These are phyloP conservation scores for Fistulinella prunicolor DNA, from an alignment of 768 basidiomycete genomes.

Conservation along the genomic window DNA sequence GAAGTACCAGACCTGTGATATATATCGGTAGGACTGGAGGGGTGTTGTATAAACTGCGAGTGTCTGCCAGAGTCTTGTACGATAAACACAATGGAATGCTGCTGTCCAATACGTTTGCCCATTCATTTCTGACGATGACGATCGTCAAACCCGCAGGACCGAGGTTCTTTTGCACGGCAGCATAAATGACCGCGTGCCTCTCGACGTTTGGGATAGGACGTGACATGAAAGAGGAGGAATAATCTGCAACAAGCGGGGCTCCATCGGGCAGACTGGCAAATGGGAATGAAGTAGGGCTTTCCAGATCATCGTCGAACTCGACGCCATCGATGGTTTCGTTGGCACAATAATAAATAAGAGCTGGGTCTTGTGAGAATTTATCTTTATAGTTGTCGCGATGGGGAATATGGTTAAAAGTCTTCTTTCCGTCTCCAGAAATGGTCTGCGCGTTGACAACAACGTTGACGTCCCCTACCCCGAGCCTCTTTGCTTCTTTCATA, in stretches of 20 bases:
- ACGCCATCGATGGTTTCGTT: constrained; percentile 98
- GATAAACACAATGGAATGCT: constrained; percentile 77
- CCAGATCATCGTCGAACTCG: constrained; percentile 67
- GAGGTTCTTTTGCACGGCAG: constrained; percentile 97
- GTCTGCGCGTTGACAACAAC: constrained; percentile 69
- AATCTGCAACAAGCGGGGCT: constrained; percentile 87
- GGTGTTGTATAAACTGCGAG: constrained; percentile 84
- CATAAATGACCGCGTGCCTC: constrained; percentile 92
- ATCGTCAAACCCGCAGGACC: constrained; percentile 93
- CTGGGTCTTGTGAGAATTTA: constrained; percentile 74
- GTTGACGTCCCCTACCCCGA: constrained; percentile 57
- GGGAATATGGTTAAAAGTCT: constrained; percentile 79
- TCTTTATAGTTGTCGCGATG: constrained; percentile 58
- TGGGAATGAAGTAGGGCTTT: constrained; percentile 69
- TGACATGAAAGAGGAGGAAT: constrained; percentile 96
- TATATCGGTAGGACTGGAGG: constrained; percentile 92
- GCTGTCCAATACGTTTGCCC: constrained; percentile 64
- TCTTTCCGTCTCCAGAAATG: constrained; percentile 56
- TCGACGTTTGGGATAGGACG: constrained; percentile 84
- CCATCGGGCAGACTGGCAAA: constrained; percentile 64
- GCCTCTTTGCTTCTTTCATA: constrained; percentile 72
- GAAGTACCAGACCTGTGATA: constrained; percentile 81
- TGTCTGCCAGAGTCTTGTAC: constrained; percentile 80
- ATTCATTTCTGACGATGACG: constrained; percentile 92
- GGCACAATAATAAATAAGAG: constrained; percentile 96